Base-by-base conservation (phyloP, 164 flowering plant genomes). In the Buxus sempervirens region DNA sequence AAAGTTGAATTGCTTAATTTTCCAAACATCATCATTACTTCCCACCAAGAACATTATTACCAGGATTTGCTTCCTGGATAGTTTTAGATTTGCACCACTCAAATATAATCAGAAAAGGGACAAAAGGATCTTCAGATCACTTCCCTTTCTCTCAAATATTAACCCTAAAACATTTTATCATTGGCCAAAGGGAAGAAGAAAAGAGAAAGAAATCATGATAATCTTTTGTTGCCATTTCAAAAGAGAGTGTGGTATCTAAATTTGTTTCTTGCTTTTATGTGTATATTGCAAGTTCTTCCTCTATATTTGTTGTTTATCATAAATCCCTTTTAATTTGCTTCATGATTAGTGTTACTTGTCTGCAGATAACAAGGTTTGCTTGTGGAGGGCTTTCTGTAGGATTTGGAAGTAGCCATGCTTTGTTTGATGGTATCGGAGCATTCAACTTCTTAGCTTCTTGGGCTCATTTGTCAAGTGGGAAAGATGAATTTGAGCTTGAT, bases 331-430 rank as follows among this genome's bases (percentile, higher is more conserved):
- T 27, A 58, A n/a, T n/a, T n/a, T n/a, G n/a, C 27, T 58, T 58
- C 61, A 49, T 63, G 22, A 27, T 19, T 51, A 21, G 26, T 26
- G 48, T 24, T 48, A 58, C 21, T 15, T 57, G 19, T 54, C 23
- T 71, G 54, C 75, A 76, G 79, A 65, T 76, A 68, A 76, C 79
- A 76, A 68, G 58, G 57, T 76, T 76, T 72, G 66, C 63, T 54
- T 71, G 75, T 68, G 79, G 79, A 68, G 79, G 79, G 38, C 18
- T 58, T 58, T 59, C 59, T 27, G 38, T 72, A 9, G 79, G 79
- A 9, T 64, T 76, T 23, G 79, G 79, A 19, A 32, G 72, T 32
- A 76, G 67, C 70, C 79, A 76, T 72, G 75, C 79, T 27, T 68
- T 76, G 72, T 76, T 72, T 36, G 79, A 76, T 60, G 79, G 79